Evolutionary conservation across 2,329 filamentous ascomycete genomes (phyloP).

Genomic region (Lachnellula cervina): DNA sequence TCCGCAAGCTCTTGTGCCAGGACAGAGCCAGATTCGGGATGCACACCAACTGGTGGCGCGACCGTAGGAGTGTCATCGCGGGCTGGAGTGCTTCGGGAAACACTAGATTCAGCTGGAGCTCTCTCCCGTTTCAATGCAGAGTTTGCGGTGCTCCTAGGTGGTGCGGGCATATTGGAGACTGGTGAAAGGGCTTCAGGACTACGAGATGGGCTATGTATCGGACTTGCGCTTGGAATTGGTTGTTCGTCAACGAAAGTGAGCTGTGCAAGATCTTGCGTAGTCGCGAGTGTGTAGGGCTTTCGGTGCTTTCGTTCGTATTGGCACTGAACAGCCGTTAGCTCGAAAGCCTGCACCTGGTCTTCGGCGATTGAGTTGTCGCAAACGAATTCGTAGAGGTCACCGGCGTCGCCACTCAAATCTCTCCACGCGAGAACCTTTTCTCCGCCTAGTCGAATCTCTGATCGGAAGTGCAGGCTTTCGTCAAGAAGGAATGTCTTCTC

Average conservation of each 20-base stretch:
- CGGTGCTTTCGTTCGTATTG: constrained; percentile 97
- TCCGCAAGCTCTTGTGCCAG: constrained; percentile 74
- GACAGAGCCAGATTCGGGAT: constrained; percentile 66
- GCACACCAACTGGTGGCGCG: constrained; percentile 54
- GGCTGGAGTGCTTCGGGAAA: constrained; percentile 27
- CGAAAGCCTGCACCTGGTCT: constrained; percentile 72
- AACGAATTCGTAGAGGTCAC: constrained; percentile 97
- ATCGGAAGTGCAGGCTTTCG: constrained; percentile 81
- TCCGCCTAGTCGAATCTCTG: constrained; percentile 72
- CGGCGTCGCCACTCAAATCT: constrained; percentile 86
- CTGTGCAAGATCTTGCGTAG: constrained; percentile 72
- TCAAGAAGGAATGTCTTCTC: constrained; percentile 97
- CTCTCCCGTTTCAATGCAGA: constrained; percentile 41
- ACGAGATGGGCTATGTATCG: constrained; percentile 44
- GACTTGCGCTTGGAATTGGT: constrained; percentile 57
- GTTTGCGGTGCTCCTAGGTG: constrained; percentile 37
- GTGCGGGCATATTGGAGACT: constrained; percentile 21
- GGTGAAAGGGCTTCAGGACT: constrained; percentile 44
- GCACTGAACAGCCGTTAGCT: constrained; percentile 80
- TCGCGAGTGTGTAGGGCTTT: constrained; percentile 72
- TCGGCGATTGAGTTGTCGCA: constrained; percentile 71
- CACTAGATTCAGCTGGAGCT: not conserved
- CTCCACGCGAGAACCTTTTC: constrained; percentile 91
- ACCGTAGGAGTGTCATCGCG: constrained; percentile 46
- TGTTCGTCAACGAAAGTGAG: constrained; percentile 71